Evolutionary conservation across 805 yeast species (phyloP).

Genomic region (Ogataea nakhonphanomensis): DNA sequence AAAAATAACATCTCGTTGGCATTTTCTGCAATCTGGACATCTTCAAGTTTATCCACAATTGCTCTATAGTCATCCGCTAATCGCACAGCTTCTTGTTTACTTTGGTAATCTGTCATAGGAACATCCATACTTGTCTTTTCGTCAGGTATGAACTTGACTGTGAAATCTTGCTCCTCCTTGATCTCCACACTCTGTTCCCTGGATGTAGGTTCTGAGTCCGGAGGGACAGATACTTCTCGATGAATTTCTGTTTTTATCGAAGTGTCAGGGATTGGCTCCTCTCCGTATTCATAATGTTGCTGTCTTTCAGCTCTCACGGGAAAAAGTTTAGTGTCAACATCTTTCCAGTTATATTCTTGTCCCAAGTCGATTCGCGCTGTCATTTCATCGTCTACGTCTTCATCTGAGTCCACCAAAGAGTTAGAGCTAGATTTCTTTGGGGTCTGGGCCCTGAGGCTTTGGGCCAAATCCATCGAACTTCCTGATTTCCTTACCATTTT

Average conservation of each 20-base stretch:
- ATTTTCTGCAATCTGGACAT: constrained; percentile 9
- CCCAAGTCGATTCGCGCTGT: constrained; percentile 61
- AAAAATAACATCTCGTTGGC: constrained; percentile 22
- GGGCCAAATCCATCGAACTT: constrained; percentile 21
- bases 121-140: constrained; percentile 11
- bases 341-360: constrained; percentile 50
- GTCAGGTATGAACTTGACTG: constrained; percentile 14
- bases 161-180: constrained; percentile 13
- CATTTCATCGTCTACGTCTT: constrained; percentile 37
- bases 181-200: constrained; percentile 25
- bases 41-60: constrained; percentile 27
- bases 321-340: constrained; percentile 53
- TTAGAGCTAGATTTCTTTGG: constrained; percentile 12
- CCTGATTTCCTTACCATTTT: constrained; percentile 1
- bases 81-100: constrained; percentile 34
- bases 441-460: constrained; percentile 15
- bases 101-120: constrained; percentile 30
- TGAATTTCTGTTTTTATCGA: constrained; percentile 33
- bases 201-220: constrained; percentile 20
- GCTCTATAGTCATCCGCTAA: constrained; percentile 38
- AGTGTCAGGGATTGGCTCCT: constrained; percentile 29
- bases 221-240: constrained; percentile 23
- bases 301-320: constrained; percentile 68
- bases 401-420: not conserved
- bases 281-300: constrained; percentile 38